Evolutionary conservation across 1,139 yeast species (phyloP), one percentile per base, ranked within the genome.

Genomic region (Magnusiomyces fungicola): DNA sequence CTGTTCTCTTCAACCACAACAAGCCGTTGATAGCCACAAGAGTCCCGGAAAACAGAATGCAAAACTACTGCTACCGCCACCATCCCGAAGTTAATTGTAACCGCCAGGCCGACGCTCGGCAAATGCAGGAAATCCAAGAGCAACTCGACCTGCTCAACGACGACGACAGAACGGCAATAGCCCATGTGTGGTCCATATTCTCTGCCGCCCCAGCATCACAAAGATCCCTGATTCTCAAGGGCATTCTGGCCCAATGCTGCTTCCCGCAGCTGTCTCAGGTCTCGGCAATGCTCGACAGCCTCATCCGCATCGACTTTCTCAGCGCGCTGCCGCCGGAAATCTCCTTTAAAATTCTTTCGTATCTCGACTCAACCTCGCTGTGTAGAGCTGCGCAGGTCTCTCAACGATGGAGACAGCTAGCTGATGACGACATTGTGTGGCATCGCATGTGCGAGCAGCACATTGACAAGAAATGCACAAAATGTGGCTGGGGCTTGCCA

Each of bases 401-500:
- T 40, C 76, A 80, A 48, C 78, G 78, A 51, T 92, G 98, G 98
- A 81, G 86, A 61, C 71, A 73, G 48, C 70, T 92, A 50, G 97
- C 98, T 1, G 97, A 92, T 66, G 97, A 90, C 64, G 97, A 92
- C 62, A 71, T 95, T 49, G 97, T 92, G 5, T 92, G 98, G 98
- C 95, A 92, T 65, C 89, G 92, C 58, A 84, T 92, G 92, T 92
- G 98, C 66, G 96, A 89, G 65, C 98, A 92, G 67, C 98, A 92
- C 65, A 92, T 92, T 52, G 98, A 92, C 67, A 75, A 95, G 53
- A 92, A 92, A 66, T 92, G 98, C 68, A 96, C 97, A 42, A 88
- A 87, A 64, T 92, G 98, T 71, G 98, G 98, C 10, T 92, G 98
- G 98, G 98, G 98, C 4, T 73, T 92, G 58, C 98, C 98, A 2